Conservation (phyloP, 495 filamentous ascomycete genomes). For the Trichoderma orchidacearum region DNA sequence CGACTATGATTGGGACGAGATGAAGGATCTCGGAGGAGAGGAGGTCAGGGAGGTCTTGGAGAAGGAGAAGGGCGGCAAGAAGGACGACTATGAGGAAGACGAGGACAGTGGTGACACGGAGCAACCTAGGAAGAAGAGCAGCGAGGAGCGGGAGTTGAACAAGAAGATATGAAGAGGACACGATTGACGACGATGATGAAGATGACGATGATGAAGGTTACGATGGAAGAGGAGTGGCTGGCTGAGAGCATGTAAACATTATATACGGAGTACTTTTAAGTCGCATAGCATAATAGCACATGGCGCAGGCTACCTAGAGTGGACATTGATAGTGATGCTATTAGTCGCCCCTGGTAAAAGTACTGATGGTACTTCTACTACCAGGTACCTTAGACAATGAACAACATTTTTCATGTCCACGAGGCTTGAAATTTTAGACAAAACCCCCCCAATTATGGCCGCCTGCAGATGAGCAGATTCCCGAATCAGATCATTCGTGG, state of each 20-base stretch:
- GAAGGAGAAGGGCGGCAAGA: conserved; percentile 31
- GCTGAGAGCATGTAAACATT: too few relatives aligned
- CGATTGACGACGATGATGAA: background rate
- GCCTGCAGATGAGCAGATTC: too few relatives aligned
- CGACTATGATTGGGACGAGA: conserved; percentile 90
- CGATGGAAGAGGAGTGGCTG: background rate
- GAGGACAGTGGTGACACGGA: conserved; percentile 32
- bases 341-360: background rate
- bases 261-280: too few relatives aligned
- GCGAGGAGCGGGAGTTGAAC: conserved; percentile 13
- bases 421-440: too few relatives aligned
- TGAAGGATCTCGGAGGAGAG: conserved; percentile 58
- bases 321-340: background rate
- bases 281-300: background rate
- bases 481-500: too few relatives aligned
- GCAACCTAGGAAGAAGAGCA: conserved; percentile 24
- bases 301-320: background rate
- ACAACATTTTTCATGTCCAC: too few relatives aligned
- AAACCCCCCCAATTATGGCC: too few relatives aligned
- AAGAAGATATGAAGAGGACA: background rate
- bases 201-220: background rate
- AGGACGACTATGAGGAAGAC: conserved; percentile 23
- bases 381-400: too few relatives aligned
- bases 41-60: conserved; percentile 57
- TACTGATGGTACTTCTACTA: too few relatives aligned